Evolutionary conservation across 176 grass and related monocot species (phyloP).

Genomic region (Eragrostis curvula): DNA sequence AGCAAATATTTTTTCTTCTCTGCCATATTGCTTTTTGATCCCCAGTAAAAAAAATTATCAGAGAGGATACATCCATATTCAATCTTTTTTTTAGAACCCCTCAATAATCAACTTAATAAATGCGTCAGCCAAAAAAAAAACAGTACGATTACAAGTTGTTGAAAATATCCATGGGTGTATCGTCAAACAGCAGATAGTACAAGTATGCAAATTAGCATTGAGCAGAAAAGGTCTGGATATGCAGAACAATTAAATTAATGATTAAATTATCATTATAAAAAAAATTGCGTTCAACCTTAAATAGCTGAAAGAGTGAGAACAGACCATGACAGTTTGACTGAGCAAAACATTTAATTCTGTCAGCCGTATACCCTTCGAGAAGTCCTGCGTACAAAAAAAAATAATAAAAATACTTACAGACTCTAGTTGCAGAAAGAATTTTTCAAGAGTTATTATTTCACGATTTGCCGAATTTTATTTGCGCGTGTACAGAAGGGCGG

Average conservation of each 20-base stretch:
- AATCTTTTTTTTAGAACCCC: background rate
- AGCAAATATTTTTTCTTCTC: background rate
- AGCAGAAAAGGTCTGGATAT: slow-evolving; percentile 20
- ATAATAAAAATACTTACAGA: too few relatives aligned
- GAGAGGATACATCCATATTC: slow-evolving; percentile 1
- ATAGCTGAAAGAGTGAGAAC: slow-evolving; percentile 50
- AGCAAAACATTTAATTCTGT: slow-evolving; percentile 94
- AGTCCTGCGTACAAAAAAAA: slow-evolving; percentile 73
- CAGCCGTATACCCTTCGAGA: slow-evolving; percentile 79
- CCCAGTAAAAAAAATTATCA: slow-evolving; percentile 12
- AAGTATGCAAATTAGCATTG: slow-evolving; percentile 10
- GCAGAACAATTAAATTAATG: background rate
- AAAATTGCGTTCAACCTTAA: slow-evolving; percentile 27
- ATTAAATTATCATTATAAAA: slow-evolving; percentile 35
- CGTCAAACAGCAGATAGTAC: slow-evolving; percentile 6
- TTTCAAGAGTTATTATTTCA: slow-evolving; percentile 27
- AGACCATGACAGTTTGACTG: slow-evolving; percentile 88
- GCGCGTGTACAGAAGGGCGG: background rate
- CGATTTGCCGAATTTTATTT: slow-evolving; percentile 29
- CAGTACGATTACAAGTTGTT: background rate
- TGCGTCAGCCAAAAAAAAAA: background rate
- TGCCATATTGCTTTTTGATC: background rate
- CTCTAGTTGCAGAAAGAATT: too few relatives aligned
- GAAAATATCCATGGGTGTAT: slow-evolving; percentile 20
- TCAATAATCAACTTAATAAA: slow-evolving; percentile 6